Conservation (phyloP, 176 grass and related monocot species). For the Alloteropsis semialata region DNA sequence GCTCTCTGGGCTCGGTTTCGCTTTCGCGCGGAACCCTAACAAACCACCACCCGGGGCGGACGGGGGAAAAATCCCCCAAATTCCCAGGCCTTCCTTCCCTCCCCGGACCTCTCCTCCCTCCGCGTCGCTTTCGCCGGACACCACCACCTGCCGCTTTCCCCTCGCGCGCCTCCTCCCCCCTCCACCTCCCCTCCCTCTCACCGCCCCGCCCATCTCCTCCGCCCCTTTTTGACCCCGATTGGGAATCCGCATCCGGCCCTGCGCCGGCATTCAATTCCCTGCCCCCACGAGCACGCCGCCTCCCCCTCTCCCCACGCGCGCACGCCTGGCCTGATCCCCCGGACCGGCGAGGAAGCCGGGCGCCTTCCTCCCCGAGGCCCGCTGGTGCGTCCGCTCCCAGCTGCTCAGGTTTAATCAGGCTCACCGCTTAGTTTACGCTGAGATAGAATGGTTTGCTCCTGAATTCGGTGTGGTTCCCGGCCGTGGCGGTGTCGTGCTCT, state of each 20-base stretch:
- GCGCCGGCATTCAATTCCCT: slow-evolving; percentile 18
- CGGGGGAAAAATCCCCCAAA: slow-evolving; percentile 11
- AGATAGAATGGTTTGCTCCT: background rate
- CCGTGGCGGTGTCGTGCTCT: background rate
- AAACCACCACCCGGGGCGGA: background rate
- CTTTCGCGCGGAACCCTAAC: slow-evolving; percentile 35
- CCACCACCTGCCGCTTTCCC: slow-evolving; percentile 49
- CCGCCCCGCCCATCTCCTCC: background rate
- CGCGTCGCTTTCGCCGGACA: slow-evolving; percentile 59
- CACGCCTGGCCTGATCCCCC: background rate
- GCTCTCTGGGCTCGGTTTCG: background rate
- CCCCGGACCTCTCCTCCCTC: background rate
- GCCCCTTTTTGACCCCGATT: slow-evolving; percentile 25
- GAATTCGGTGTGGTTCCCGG: background rate
- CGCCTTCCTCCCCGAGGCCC: background rate
- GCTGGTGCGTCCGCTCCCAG: background rate
- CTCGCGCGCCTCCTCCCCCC: background rate
- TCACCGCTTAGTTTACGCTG: background rate
- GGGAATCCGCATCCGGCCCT: slow-evolving; percentile 16
- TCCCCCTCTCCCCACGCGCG: too few relatives aligned
- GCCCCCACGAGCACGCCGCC: background rate
- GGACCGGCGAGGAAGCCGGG: background rate
- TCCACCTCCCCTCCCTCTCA: background rate
- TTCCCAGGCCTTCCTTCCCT: background rate
- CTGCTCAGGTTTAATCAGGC: background rate